Evolutionary conservation across 441 rosid species (phyloP), one percentile per base, ranked within the genome.

Genomic region (Capsella rubella): DNA sequence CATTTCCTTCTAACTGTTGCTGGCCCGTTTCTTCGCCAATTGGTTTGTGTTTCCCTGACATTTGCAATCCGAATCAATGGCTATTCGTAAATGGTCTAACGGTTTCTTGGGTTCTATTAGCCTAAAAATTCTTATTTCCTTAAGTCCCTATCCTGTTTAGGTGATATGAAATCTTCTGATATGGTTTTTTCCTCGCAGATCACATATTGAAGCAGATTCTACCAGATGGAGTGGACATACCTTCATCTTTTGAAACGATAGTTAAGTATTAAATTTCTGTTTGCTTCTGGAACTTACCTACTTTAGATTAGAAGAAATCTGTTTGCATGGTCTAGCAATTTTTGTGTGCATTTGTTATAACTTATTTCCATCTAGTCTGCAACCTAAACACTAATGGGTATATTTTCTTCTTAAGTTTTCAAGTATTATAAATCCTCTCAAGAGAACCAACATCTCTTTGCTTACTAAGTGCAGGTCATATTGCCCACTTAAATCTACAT

Each of bases 171-270:
- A 55, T 55, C 63, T 66, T 58, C 69, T 80, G 56, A 71, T 25
- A 47, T 39, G 3, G 43, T 60, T 71, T 64, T 47, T 61, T 53
- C 40, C 65, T 42, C 1, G 47, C 47, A 95, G 99, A 92, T 84
- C 89, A 90, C 55, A 78, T 95, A 67, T 59, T 95, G 84, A 89
- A 88, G 92, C 89, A 90, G 82, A 83, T 92, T 80, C 89, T 92
- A 68, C 99, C 97, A 54, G 82, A 84, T 55, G 94, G 97, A 74
- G 87, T 88, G 42, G 97, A 92, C 81, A 88, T 92, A 45, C 99
- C 99, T 69, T 86, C 98, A 43, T 93, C 97, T 47, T 93, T 93
- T 57, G 98, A 93, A 84, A 93, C 98, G 62, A 87, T 95, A 85
- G 97, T 84, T 89, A 82, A 86, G 94, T 90, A 77, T 81, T 78